Evolutionary conservation across 2,329 filamentous ascomycete species (phyloP), one percentile per base, ranked within the genome.

Genomic region (Colletotrichum sp.): DNA sequence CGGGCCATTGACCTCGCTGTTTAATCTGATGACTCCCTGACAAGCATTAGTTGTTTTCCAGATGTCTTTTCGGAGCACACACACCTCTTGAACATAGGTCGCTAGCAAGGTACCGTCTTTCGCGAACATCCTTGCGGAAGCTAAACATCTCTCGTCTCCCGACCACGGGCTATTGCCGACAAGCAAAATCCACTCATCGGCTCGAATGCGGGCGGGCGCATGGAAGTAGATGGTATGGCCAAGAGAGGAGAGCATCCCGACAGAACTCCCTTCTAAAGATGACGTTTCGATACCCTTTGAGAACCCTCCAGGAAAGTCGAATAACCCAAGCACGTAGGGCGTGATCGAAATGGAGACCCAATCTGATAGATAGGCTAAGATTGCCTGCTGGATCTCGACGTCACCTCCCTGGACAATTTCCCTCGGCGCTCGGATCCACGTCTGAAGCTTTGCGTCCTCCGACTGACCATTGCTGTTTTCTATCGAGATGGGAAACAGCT

Each of bases 11-110:
- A 8, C 6, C 3, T 51, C 6, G n/a, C n/a, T 4, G 2, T 24
- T 51, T 8, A 51, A 51, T 51, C 43, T 51, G 43, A 51, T 51
- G 0, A 51, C 43, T 21, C 43, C 43, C 43, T 51, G 18, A 2
- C 9, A 13, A 12, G 4, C 2, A 21, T 51, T 51, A 51, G 43
- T 21, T 51, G 12, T 51, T 13, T 51, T 24, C n/a, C n/a, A 51
- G 11, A 21, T 0, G 0, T 8, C 1, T 2, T 21, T 21, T 21
- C 21, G 3, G 43, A 2, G 43, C 11, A 21, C 43, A 21, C 43
- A 21, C 2, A 51, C 43, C 43, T 51, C 43, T 51, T 51, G 43
- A 51, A 51, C n/a, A 2, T 51, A 51, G 4, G 43, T 51, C 43
- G 43, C 12, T 8, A 51, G 43, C 0, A 51, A 51, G 43, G 43